These are phyloP conservation scores for Epichloe brachyelytri DNA, from an alignment of 2,329 filamentous ascomycete genomes.

Conservation along the genomic window DNA sequence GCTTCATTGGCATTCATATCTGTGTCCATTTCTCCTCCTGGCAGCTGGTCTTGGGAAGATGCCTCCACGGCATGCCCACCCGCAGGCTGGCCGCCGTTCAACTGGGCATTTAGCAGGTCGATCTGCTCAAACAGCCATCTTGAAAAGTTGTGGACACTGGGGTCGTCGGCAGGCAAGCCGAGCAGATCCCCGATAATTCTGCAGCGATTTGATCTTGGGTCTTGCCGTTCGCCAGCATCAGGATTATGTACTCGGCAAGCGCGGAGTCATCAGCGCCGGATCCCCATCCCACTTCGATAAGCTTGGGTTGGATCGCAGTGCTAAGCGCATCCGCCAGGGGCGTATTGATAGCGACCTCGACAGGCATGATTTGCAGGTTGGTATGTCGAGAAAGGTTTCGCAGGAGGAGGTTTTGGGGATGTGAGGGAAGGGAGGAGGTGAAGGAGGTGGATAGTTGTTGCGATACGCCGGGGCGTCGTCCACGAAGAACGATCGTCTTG, in stretches of 20 bases:
- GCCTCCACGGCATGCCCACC: constrained; percentile 16
- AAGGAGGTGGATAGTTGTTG: constrained; percentile 1
- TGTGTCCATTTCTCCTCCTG: constrained; percentile 44
- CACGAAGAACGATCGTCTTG: background rate
- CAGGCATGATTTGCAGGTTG: constrained; percentile 47
- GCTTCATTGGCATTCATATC: constrained; percentile 54
- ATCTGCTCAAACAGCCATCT: constrained; percentile 91
- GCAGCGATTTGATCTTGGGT: constrained; percentile 77
- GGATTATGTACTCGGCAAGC: constrained; percentile 88
- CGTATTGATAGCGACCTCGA: constrained; percentile 64
- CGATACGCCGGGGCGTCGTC: constrained; percentile 6
- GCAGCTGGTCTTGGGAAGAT: constrained; percentile 22
- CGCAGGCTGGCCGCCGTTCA: constrained; percentile 36
- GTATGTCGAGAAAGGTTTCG: background rate
- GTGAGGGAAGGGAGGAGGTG: background rate
- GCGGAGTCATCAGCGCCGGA: constrained; percentile 64
- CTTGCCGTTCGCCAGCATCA: constrained; percentile 95
- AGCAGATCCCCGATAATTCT: constrained; percentile 82
- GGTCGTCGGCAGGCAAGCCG: constrained; percentile 68
- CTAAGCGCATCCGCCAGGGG: constrained; percentile 77
- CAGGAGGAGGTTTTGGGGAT: too few relatives aligned
- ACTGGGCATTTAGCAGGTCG: constrained; percentile 48
- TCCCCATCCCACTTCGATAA: constrained; percentile 87
- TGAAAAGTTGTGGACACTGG: constrained; percentile 70
- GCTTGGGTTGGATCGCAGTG: constrained; percentile 73